Evolutionary conservation across 768 basidiomycete genomes (phyloP), one percentile per base, ranked within the genome.

Genomic region (Termitomyces sp.): DNA sequence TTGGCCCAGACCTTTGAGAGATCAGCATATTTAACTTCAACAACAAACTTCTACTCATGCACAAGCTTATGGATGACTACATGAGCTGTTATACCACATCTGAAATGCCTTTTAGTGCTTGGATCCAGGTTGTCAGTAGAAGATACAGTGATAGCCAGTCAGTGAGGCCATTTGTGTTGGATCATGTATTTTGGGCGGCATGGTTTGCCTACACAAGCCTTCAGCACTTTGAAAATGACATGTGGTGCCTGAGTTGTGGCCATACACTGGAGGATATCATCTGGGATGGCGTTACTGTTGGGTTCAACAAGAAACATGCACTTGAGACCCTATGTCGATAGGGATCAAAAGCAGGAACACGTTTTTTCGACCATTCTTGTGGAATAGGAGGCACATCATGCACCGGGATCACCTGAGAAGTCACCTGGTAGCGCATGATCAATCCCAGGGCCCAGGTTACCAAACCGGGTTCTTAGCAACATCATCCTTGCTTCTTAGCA

Each of bases 11-110:
- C 25, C 57, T 60, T 10, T 18, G 54, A 7, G 49, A 60, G 1
- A 15, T 61, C 10, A 70, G 71, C 0, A 10, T 73, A 0, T 72
- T 75, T 54, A 75, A 75, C 52, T 64, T 60, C 38, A 72, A 74
- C 43, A 73, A 74, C 56, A 45, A 38, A 3, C 45, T 58, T 5
- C 32, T 73, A 3, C 65, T 73, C 51, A 57, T 70, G 1, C 71
- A 73, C 45, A 62, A 71, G 12, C 56, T 75, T 5, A 58, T 75
- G 3, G 66, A 75, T 36, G 68, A 69, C 39, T 73, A 72, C 43
- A 73, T 68, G 3, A 63, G 58, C 25, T 54, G 56, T 1, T 73
- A 56, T 47, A 70, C 68, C 10, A 51, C 66, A 12, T 73, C 73
- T 1, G 70, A 75, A 57, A 73, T 66, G 0, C 72, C 71, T 1